phyloP scores from a whole-genome alignment of 495 filamentous ascomycete genomes.

The Jackrogersella minutella region DNA sequence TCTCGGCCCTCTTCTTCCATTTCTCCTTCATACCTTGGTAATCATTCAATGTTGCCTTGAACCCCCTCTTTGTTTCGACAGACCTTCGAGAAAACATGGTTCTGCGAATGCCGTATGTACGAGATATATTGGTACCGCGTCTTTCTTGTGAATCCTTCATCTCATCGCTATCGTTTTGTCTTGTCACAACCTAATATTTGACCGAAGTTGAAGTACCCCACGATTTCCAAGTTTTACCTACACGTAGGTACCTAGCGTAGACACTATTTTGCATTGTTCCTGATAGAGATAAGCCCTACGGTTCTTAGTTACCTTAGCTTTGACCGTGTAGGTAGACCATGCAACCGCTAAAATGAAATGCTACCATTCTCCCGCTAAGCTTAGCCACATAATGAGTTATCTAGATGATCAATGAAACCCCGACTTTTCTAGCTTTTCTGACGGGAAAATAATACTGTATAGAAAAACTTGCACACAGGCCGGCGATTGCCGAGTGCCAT shows the following conservation, averaged over 20 bases:
- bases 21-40: slow-evolving; percentile 12
- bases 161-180: slow-evolving; percentile 25
- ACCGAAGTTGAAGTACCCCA: slow-evolving; percentile 21
- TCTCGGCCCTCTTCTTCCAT: slow-evolving; percentile 14
- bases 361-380: too few relatives aligned
- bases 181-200: slow-evolving; percentile 21
- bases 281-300: slow-evolving; percentile 27
- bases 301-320: slow-evolving; percentile 4
- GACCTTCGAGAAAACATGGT: slow-evolving; percentile 37
- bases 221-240: slow-evolving; percentile 17
- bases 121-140: slow-evolving; percentile 10
- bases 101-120: background rate
- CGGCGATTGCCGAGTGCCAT: background rate
- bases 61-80: slow-evolving; percentile 36
- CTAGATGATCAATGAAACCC: too few relatives aligned
- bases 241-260: too few relatives aligned
- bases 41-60: slow-evolving; percentile 24
- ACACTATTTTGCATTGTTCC: too few relatives aligned
- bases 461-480: too few relatives aligned
- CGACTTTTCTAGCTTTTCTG: too few relatives aligned
- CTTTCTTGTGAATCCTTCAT: slow-evolving; percentile 27
- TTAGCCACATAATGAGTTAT: background rate
- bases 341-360: too few relatives aligned
- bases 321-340: background rate
- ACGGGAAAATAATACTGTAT: too few relatives aligned